phyloP scores from a whole-genome alignment of 139 green algal species.

The Mesostigma viride region DNA sequence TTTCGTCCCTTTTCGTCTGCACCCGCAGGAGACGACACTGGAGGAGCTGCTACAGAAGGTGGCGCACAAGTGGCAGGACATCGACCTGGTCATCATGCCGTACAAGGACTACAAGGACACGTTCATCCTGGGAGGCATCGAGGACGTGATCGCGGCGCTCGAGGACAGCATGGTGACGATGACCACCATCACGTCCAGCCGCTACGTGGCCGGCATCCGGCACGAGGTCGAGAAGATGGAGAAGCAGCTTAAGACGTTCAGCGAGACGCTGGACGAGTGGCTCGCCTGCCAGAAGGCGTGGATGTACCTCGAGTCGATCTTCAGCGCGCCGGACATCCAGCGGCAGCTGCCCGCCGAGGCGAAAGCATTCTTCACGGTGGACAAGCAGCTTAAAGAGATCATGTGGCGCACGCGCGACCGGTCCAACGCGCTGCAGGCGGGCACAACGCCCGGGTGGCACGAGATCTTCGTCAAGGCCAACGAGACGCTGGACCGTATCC shows the following conservation, averaged over 20 bases:
- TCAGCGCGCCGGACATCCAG: slow-evolving; percentile 69
- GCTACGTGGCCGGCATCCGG: slow-evolving; percentile 60
- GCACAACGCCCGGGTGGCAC: slow-evolving; percentile 37
- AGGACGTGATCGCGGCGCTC: slow-evolving; percentile 60
- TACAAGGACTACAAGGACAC: slow-evolving; percentile 82
- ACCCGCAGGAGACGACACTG: slow-evolving; percentile 47
- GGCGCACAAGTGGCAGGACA: slow-evolving; percentile 49
- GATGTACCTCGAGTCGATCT: slow-evolving; percentile 83
- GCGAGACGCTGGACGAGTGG: slow-evolving; percentile 40
- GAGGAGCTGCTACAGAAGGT: slow-evolving; percentile 67
- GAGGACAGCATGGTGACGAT: slow-evolving; percentile 79
- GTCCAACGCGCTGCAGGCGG: slow-evolving; percentile 56
- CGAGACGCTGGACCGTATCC: slow-evolving; percentile 65
- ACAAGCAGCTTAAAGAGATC: slow-evolving; percentile 68
- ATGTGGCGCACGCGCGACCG: slow-evolving; percentile 66
- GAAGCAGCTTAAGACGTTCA: slow-evolving; percentile 32
- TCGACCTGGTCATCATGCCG: slow-evolving; percentile 56
- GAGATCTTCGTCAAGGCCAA: slow-evolving; percentile 58
- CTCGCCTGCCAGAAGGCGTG: slow-evolving; percentile 59
- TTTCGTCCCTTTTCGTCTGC: neutral
- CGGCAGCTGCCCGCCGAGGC: slow-evolving; percentile 63
- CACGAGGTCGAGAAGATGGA: slow-evolving; percentile 66
- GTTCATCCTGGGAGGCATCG: slow-evolving; percentile 63
- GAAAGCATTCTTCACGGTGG: slow-evolving; percentile 57
- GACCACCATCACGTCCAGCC: slow-evolving; percentile 60